Base-by-base conservation (phyloP, 306 rosid genomes). In the Mimosa bimucronata region DNA sequence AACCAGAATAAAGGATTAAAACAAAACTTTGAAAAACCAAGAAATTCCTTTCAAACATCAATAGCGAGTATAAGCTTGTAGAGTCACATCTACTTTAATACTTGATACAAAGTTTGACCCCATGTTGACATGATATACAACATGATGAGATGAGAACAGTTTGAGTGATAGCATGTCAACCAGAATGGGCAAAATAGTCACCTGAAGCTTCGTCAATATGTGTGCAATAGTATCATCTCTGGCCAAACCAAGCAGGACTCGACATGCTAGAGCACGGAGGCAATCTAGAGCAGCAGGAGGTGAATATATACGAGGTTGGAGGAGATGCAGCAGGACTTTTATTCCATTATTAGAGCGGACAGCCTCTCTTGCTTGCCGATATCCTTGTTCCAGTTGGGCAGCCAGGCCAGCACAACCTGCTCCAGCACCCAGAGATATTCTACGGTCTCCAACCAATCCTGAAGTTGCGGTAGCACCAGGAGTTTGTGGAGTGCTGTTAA, bases 381-480 rank as follows among this genome's bases (percentile, higher is more conserved):
- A 96, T 34, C 92, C 97, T 77, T 88, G 94, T 77, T 93, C 98
- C 84, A 96, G 70, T 65, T 91, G 97, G 8, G 98, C 88, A 66
- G 99, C 99, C 77, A 93, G 97, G 44, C 99, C 99, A 30, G 97
- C 97, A 86, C 89, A 88, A 76, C 99, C 98, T 26, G 99, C 94
- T 70, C 98, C 99, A 76, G 84, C 90, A 82, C 99, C 98, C 80
- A 96, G 79, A 52, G 97, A 85, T 87, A 96, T 96, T 83, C 99
- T 90, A 52, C 98, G 93, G 81, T 93, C 98, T 31, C 99, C 99
- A 76, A 96, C 99, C 87, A 96, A 86, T 68, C 93, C 96, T 41
- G 98, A 93, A 61, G 90, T 86, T 73, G 96, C 81, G 16, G 92
- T 41, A 73, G 97, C 80, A 80, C 77, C 85, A 28, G 92, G 88